phyloP scores from a whole-genome alignment of 176 grass and related monocot species.

The Triticum urartu region DNA sequence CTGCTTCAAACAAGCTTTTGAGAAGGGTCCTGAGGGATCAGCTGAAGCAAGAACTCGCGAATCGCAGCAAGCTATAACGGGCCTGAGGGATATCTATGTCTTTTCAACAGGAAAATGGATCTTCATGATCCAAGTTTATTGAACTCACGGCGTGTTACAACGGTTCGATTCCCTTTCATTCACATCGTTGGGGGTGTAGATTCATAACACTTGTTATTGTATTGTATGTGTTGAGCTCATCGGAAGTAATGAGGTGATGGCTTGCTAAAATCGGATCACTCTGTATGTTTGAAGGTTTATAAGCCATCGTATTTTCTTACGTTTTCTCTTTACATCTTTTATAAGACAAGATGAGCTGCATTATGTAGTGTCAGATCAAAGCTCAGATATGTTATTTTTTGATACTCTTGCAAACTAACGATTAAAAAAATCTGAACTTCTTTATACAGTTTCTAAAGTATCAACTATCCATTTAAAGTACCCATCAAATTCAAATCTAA shows the following conservation, averaged over 20 bases:
- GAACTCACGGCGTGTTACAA: not conserved
- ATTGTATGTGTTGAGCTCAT: not conserved
- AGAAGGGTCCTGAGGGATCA: conserved; percentile 86
- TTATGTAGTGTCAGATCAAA: not conserved
- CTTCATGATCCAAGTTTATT: not conserved
- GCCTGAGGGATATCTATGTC: not conserved
- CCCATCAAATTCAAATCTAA: not conserved
- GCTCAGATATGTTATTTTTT: no score
- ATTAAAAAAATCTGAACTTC: no score
- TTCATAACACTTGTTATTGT: not conserved
- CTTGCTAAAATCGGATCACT: not conserved
- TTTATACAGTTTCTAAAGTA: not conserved
- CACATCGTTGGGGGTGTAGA: not conserved
- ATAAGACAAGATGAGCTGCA: not conserved
- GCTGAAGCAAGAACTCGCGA: conserved; percentile 46
- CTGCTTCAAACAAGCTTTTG: conserved; percentile 89
- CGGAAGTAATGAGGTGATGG: not conserved
- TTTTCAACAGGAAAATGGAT: not conserved
- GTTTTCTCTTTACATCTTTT: not conserved
- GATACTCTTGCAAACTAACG: no score
- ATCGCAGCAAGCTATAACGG: conserved; percentile 62
- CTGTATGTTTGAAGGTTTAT: not conserved
- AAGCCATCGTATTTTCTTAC: not conserved
- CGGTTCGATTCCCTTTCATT: not conserved
- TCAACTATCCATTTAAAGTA: not conserved